Evolutionary conservation across 1,284 basidiomycete species (phyloP), one percentile per base, ranked within the genome.

Genomic region (Anthracocystis walkeri): DNA sequence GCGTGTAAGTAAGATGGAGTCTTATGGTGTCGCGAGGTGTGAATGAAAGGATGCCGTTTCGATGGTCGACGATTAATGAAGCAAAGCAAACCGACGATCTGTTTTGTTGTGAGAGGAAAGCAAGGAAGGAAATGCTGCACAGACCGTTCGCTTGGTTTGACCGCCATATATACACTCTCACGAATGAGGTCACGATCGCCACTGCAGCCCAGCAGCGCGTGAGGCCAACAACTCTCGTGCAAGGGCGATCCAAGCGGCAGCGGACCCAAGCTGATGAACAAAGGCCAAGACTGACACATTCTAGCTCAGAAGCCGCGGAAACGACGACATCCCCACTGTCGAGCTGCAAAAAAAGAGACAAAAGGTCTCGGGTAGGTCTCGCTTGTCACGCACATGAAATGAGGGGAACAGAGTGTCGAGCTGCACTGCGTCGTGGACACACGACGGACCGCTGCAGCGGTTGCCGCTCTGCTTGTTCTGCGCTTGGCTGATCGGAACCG

Each of bases 331-430:
- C 35, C 14, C 29, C 29, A 29, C 29, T 29, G 29, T 29, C 5
- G 29, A 29, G 29, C 35, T 38, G 35, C 31, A 3, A 14, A 54
- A 41, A 42, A 25, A 38, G 33, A 31, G 38, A 50, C 6, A 12
- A 27, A 31, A 41, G 7, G 49, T 44, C 48, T 59, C 41, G 49
- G 31, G 29, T 57, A 59, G 44, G 53, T 27, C 58, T 66, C 65
- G 65, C 58, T 66, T 57, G 49, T 53, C 41, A 54, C 48, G 54
- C 29, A 12, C 52, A 41, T 27, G 27, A 53, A 62, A 40, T 21
- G 23, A 42, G 48, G 3, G 18, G 33, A 50, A 21, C 40, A 31
- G 40, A 44, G 52, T 41, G 41, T 11, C 14, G 18, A n/a, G 52
- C 57, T 59, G 40, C 20, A 35, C 29, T 29, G 29, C 29, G 29